phyloP scores from a whole-genome alignment of 164 flowering plant genomes.

The Chimonanthus salicifolius region DNA sequence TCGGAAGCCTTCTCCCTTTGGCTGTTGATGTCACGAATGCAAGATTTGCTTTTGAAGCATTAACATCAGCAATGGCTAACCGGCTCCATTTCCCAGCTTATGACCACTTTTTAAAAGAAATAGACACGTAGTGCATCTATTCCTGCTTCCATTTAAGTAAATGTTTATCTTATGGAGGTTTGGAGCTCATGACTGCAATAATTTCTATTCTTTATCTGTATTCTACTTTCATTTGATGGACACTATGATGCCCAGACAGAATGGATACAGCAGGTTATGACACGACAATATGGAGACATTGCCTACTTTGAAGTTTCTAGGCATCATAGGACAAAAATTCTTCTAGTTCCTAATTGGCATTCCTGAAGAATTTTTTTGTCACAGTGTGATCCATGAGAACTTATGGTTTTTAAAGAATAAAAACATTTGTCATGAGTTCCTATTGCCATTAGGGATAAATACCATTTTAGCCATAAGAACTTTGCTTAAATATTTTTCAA shows the following conservation, averaged over 20 bases:
- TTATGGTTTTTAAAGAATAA: too few species aligned
- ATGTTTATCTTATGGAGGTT: background rate
- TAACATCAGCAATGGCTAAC: conserved; percentile 62
- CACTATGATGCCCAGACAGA: background rate
- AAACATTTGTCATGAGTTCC: background rate
- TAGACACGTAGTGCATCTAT: conserved; percentile 40
- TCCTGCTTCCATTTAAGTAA: background rate
- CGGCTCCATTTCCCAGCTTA: conserved; percentile 81
- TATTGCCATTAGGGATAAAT: background rate
- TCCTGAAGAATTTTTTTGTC: too few species aligned
- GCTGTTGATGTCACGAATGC: conserved; percentile 60
- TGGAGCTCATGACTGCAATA: background rate
- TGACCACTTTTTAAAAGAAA: conserved; percentile 64
- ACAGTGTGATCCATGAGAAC: too few species aligned
- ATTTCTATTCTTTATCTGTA: background rate
- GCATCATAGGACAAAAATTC: too few species aligned
- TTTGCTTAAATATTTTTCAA: too few species aligned
- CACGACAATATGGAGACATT: background rate
- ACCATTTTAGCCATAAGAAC: background rate
- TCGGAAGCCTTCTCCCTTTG: conserved; percentile 67
- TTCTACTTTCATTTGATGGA: background rate
- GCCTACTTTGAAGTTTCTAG: background rate
- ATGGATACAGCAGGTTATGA: background rate
- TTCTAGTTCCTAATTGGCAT: too few species aligned
- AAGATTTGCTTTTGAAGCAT: conserved; percentile 76